Base-by-base conservation (phyloP, 2,329 filamentous ascomycete genomes). In the Microsporum ferrugineum region DNA sequence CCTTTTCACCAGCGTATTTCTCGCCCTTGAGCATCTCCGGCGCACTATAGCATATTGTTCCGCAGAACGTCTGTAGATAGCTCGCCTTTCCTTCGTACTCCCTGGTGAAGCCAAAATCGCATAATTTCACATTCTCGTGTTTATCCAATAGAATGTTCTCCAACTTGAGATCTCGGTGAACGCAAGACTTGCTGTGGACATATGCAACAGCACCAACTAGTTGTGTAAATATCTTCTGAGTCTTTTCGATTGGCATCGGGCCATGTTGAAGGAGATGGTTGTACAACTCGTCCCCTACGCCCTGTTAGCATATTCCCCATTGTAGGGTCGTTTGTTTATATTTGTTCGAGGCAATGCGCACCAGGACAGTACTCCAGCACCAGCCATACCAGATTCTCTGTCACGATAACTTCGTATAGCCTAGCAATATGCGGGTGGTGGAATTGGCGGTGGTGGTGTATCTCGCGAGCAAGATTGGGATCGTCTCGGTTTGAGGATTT, bases 21-120 rank as follows among this genome's bases (percentile, higher is more conserved):
- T 99, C 94, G 43, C 91, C 94, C 73, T 94, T 96, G 45, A 99
- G 81, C 94, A 99, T 99, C 75, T 99, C 94, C 1, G 94, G 94
- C 1, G 94, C 94, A 60, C 91, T 96, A 75, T 99, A 99, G 77
- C 92, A 97, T 64, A 99, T 87, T 0, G 94, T 99, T 3, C 94
- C 94, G 72, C 94, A 99, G 75, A 96, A 99, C 0, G 94, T 99
- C 74, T 97, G 92, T 60, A 99, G 77, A 70, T 97, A 92, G 72
- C 91, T 97, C 34, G 89, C 84, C 68, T 95, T 91, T 63, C 92
- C 92, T 74, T 96, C 91, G 73, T 99, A 99, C 76, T 99, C 94
- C 66, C 94, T 83, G 8, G 94, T 99, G 71, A 99, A 99, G 17
- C 94, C 94, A 77, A 99, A 99, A 73, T 99, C 94, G 67, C 95